Conservation (phyloP, 352 stramenopile species). For the Pythium myriotylum region DNA sequence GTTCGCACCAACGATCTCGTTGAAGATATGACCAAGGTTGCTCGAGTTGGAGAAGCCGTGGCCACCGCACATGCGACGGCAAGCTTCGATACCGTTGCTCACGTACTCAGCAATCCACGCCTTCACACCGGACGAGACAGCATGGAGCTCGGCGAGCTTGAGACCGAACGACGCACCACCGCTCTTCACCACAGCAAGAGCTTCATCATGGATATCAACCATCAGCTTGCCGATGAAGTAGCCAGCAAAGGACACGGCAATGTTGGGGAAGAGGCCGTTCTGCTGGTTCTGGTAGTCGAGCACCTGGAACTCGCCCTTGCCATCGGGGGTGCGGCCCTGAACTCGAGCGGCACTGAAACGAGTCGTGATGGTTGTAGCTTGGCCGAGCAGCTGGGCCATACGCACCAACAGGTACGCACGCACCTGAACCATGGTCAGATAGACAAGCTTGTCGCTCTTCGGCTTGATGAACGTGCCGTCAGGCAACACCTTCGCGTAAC, state of each 20-base stretch:
- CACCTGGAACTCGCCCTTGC: conserved; percentile 57
- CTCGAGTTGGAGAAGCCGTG: conserved; percentile 31
- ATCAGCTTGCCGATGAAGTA: conserved; percentile 36
- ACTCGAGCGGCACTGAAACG: conserved; percentile 54
- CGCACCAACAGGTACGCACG: conserved; percentile 35
- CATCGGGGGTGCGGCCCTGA: conserved; percentile 40
- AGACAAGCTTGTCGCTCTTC: conserved; percentile 68
- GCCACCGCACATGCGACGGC: conserved; percentile 43
- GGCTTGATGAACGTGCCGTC: conserved; percentile 65
- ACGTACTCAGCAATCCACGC: conserved; percentile 47
- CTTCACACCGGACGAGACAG: conserved; percentile 57
- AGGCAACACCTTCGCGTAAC: conserved; percentile 46
- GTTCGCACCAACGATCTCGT: conserved; percentile 46
- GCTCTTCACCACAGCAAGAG: conserved; percentile 39
- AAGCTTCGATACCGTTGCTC: conserved; percentile 49
- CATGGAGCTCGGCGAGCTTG: conserved; percentile 57
- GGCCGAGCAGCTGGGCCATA: conserved; percentile 18
- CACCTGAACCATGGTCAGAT: conserved; percentile 58
- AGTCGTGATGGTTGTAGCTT: conserved; percentile 49
- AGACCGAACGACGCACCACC: conserved; percentile 36
- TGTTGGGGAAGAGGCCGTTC: conserved; percentile 44
- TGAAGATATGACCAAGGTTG: conserved; percentile 38
- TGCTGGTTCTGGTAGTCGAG: conserved; percentile 68
- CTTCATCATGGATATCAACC: conserved; percentile 35
- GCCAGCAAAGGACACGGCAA: conserved; percentile 49